Evolutionary conservation across 306 rosid species (phyloP).

Genomic region (Aeschynomene evenia): DNA sequence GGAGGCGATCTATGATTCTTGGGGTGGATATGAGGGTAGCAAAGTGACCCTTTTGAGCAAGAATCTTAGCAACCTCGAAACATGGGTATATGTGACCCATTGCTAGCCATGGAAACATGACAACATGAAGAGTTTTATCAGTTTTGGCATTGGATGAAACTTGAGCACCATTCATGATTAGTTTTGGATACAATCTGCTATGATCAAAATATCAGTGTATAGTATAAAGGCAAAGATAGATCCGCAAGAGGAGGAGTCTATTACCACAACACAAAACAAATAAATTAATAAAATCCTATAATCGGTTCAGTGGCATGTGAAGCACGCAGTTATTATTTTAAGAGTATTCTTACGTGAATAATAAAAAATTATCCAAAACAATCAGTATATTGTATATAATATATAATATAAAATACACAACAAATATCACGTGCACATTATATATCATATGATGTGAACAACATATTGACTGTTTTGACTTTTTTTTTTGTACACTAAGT

Average conservation of each 20-base stretch:
- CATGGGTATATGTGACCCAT: conserved; percentile 56
- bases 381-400: too few relatives aligned
- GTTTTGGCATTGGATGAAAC: not conserved
- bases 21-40: conserved; percentile 55
- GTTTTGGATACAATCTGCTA: not conserved
- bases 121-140: conserved; percentile 45
- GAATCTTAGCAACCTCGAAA: conserved; percentile 50
- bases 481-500: too few relatives aligned
- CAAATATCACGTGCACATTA: too few relatives aligned
- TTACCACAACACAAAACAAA: too few relatives aligned
- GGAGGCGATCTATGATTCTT: conserved; percentile 49
- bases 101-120: conserved; percentile 69
- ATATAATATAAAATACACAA: too few relatives aligned
- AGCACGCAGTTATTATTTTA: conserved; percentile 17
- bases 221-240: not conserved
- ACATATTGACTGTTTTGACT: too few relatives aligned
- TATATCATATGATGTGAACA: too few relatives aligned
- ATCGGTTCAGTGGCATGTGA: not conserved
- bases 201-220: not conserved
- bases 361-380: too few relatives aligned
- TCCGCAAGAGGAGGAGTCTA: not conserved
- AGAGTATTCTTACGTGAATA: too few relatives aligned
- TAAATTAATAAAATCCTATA: too few relatives aligned
- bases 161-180: conserved; percentile 3
- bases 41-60: conserved; percentile 52